Evolutionary conservation across 2,329 filamentous ascomycete genomes (phyloP).

Genomic region (Stachybotrys chartarum): DNA sequence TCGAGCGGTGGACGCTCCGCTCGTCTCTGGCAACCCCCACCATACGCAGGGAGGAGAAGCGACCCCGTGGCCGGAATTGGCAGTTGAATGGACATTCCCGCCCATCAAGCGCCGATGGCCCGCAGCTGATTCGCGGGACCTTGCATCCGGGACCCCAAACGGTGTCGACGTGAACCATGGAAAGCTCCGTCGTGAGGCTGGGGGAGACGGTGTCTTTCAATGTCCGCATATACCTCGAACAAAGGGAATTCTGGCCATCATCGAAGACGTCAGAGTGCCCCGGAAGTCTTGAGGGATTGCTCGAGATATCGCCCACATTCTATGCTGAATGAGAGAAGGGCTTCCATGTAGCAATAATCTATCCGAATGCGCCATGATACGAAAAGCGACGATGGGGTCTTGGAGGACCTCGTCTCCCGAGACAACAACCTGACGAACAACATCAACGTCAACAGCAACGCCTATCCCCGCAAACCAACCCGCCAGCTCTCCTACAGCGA

Average conservation of each 20-base stretch:
- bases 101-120: not conserved
- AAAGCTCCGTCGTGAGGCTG: too few species aligned
- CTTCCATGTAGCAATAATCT: too few species aligned
- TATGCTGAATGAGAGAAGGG: too few species aligned
- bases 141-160: not conserved
- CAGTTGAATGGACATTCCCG: not conserved
- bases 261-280: too few species aligned
- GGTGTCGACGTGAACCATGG: too few species aligned
- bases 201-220: too few species aligned
- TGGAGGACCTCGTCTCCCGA: slow-evolving; percentile 3
- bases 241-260: too few species aligned
- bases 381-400: slow-evolving; percentile 9
- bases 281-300: too few species aligned
- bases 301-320: too few species aligned
- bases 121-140: not conserved
- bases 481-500: not conserved
- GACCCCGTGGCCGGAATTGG: not conserved
- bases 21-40: not conserved
- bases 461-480: not conserved
- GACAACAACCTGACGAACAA: not conserved
- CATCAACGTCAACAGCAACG: not conserved
- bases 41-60: not conserved
- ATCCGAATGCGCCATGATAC: slow-evolving; percentile 11
- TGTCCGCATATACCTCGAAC: too few species aligned
- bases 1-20: not conserved